Percentiles rank a stretch among this genome's conserved stretches.
These are phyloP conservation scores for Larix sibirica DNA, from an alignment of 83 land plant genomes.

Conservation along the genomic window DNA sequence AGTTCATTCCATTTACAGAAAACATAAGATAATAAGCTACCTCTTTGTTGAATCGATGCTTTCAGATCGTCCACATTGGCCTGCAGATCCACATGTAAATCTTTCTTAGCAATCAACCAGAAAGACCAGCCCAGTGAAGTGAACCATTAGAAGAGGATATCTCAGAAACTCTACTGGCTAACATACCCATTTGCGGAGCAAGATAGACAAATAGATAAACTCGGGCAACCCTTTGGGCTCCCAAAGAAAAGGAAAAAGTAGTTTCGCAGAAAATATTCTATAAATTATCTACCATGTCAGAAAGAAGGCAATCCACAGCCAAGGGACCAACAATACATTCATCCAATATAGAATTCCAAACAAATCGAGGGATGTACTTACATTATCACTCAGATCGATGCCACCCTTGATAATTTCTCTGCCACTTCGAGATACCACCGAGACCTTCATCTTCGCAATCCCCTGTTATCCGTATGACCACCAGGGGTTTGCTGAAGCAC, in stretches of 20 bases:
- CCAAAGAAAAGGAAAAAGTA: no score
- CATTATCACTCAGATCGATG: conserved; percentile 56
- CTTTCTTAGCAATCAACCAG: neutral
- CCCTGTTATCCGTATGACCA: no score
- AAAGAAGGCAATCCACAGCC: neutral
- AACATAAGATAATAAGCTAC: conserved; percentile 34
- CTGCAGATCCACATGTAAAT: conserved; percentile 41
- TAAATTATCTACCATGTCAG: neutral
- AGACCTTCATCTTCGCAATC: conserved; percentile 60
- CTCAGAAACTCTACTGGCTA: no score
- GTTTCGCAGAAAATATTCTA: no score
- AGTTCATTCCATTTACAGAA: neutral
- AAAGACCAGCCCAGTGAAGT: neutral
- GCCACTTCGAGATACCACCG: conserved; percentile 81
- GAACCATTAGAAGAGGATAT: neutral
- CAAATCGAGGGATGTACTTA: neutral
- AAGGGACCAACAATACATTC: neutral
- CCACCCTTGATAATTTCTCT: conserved; percentile 89
- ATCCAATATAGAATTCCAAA: no score
- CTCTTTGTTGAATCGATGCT: conserved; percentile 63
- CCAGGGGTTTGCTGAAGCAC: no score
- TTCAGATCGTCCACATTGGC: conserved; percentile 91
- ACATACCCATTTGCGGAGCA: no score
- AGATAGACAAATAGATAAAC: no score
- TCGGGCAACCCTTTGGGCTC: no score